Percentiles rank a stretch among this genome's conserved stretches.
Conservation (phyloP, 306 rosid genomes). For the Cucumis sativus region DNA sequence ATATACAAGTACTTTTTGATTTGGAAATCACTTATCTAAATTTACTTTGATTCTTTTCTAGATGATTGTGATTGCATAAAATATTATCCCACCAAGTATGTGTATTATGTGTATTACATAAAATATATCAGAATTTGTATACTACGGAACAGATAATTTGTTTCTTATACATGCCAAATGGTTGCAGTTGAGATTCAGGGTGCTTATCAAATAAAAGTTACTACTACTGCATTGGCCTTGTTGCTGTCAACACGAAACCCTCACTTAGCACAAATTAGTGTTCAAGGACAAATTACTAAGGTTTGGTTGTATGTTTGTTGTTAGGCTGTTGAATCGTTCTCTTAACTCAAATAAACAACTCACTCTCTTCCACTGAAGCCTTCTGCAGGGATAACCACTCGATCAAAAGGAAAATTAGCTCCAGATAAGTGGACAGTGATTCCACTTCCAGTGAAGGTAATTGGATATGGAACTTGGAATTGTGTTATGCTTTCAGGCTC, state of each 20-base stretch:
- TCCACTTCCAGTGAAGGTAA: constrained; percentile 81
- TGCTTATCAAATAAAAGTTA: constrained; percentile 86
- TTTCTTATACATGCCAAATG: constrained; percentile 8
- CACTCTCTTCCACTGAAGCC: constrained; percentile 29
- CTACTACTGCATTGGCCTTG: constrained; percentile 80
- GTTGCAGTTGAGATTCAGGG: constrained; percentile 82
- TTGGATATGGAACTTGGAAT: background rate
- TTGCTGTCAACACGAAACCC: constrained; percentile 51
- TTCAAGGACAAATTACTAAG: constrained; percentile 64
- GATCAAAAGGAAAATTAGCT: constrained; percentile 76
- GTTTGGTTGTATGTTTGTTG: constrained; percentile 20
- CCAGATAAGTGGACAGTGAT: constrained; percentile 84
- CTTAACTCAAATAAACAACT: constrained; percentile 10
- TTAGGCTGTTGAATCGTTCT: background rate
- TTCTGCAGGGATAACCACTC: constrained; percentile 63
- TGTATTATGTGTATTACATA: background rate
- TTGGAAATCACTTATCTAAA: background rate
- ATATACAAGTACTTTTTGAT: background rate
- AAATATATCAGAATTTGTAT: background rate
- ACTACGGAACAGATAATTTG: background rate
- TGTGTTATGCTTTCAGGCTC: background rate
- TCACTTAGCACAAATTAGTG: constrained; percentile 47
- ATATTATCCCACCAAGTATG: background rate
- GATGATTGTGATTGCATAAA: background rate
- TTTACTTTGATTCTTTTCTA: background rate